Evolutionary conservation across 345 rosid genomes (phyloP).

Genomic region (Mercurialis annua): DNA sequence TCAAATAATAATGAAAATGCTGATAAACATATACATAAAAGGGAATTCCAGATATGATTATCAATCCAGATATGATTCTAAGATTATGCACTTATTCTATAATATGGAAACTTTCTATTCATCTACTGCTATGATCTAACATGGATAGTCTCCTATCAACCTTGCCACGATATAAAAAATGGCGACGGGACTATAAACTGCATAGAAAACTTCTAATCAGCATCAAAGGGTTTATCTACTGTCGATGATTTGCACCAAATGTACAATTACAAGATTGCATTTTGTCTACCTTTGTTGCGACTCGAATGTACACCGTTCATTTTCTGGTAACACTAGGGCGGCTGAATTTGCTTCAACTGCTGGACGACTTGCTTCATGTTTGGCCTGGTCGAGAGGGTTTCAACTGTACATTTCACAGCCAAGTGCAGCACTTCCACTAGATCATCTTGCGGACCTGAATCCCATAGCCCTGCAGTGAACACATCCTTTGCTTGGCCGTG

Average conservation of each 20-base stretch:
- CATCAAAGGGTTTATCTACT: not conserved
- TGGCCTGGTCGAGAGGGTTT: constrained; percentile 32
- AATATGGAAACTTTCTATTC: too few species aligned
- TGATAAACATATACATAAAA: too few species aligned
- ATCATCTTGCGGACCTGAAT: constrained; percentile 30
- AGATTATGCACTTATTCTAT: too few species aligned
- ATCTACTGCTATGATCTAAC: not conserved
- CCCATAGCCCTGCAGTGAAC: constrained; percentile 33
- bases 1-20: too few species aligned
- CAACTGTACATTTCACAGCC: constrained; percentile 27
- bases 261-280: not conserved
- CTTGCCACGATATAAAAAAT: not conserved
- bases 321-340: not conserved
- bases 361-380: constrained; percentile 34
- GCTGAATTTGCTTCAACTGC: constrained; percentile 27
- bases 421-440: constrained; percentile 34
- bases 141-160: too few species aligned
- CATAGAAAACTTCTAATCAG: not conserved
- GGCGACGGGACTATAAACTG: too few species aligned
- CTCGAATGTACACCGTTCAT: not conserved
- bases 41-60: too few species aligned
- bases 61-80: too few species aligned
- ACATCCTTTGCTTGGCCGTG: constrained; percentile 32
- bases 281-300: not conserved
- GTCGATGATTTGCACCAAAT: constrained; percentile 2